Percentiles rank a stretch among this genome's conserved stretches.
phyloP scores from a whole-genome alignment of 1,139 yeast species.

The Hanseniaspora gamundiae region DNA sequence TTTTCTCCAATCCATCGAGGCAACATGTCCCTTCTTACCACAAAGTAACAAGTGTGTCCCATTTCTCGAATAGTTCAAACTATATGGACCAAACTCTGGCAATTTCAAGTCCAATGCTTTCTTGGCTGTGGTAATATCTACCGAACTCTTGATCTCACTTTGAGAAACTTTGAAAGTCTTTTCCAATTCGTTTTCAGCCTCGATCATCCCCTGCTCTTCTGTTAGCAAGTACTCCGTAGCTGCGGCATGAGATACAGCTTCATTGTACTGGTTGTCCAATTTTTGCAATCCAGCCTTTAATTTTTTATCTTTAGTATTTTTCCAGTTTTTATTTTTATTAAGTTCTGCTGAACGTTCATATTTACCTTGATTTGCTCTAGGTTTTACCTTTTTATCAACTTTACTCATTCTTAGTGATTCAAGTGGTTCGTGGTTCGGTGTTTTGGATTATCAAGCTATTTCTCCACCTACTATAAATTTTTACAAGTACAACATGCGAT shows the following conservation, averaged over 20 bases:
- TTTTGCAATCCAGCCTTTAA: constrained; percentile 53
- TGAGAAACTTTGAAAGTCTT: constrained; percentile 78
- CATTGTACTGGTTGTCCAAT: constrained; percentile 61
- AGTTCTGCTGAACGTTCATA: constrained; percentile 19
- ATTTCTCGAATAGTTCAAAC: constrained; percentile 67
- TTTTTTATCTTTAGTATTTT: constrained; percentile 40
- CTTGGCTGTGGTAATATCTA: constrained; percentile 62
- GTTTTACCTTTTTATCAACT: constrained; percentile 8
- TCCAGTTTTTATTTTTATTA: constrained; percentile 11
- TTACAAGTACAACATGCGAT: too few relatives aligned
- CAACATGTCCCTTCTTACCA: constrained; percentile 90
- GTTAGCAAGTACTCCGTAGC: constrained; percentile 76
- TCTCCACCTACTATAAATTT: too few relatives aligned
- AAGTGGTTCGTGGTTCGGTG: not conserved
- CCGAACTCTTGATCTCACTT: constrained; percentile 63
- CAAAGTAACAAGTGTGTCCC: constrained; percentile 80
- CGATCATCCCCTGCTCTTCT: constrained; percentile 76
- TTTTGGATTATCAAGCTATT: not conserved
- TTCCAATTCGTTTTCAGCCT: constrained; percentile 86
- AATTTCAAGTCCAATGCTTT: constrained; percentile 68
- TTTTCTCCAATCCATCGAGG: constrained; percentile 90
- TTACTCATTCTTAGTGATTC: not conserved
- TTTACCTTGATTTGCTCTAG: constrained; percentile 18
- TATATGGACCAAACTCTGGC: constrained; percentile 78
- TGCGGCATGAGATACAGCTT: constrained; percentile 71